phyloP scores from a whole-genome alignment of 768 basidiomycete species.

The Paxillus involutus region DNA sequence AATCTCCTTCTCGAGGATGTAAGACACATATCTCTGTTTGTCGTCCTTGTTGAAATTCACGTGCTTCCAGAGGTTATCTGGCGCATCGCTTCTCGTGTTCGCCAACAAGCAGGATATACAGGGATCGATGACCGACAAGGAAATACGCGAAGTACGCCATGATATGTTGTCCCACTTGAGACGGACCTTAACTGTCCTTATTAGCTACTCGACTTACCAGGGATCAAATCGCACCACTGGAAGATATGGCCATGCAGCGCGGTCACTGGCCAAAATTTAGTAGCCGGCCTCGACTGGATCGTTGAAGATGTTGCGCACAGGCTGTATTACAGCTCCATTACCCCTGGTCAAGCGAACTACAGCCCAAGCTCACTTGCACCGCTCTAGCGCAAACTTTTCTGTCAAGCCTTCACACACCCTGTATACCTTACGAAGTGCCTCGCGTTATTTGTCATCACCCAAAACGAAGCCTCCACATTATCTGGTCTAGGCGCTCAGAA shows the following conservation, averaged over 20 bases:
- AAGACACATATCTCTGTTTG: constrained; percentile 28
- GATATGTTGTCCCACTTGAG: neutral
- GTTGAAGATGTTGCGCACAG: constrained; percentile 85
- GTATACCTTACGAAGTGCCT: constrained; percentile 3
- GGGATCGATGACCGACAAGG: constrained; percentile 77
- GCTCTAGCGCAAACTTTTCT: neutral
- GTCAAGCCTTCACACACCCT: neutral
- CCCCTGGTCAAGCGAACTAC: constrained; percentile 6
- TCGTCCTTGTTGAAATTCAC: constrained; percentile 17
- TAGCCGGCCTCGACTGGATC: constrained; percentile 89
- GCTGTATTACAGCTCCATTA: constrained; percentile 73
- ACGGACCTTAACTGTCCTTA: constrained; percentile 5
- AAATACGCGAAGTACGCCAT: constrained; percentile 77
- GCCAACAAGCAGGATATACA: constrained; percentile 98
- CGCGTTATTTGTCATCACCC: constrained; percentile 6
- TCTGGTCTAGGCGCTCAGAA: neutral
- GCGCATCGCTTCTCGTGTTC: constrained; percentile 94
- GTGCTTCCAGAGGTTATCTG: constrained; percentile 72
- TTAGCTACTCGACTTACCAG: constrained; percentile 77
- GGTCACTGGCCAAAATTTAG: constrained; percentile 81
- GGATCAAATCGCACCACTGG: constrained; percentile 89
- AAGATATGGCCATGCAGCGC: constrained; percentile 91
- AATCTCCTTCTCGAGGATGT: constrained; percentile 91
- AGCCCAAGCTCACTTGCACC: constrained; percentile 1
- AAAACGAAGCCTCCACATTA: neutral